These are phyloP conservation scores for Penicillium sp. DNA, from an alignment of 2,329 filamentous ascomycete genomes.

Conservation along the genomic window DNA sequence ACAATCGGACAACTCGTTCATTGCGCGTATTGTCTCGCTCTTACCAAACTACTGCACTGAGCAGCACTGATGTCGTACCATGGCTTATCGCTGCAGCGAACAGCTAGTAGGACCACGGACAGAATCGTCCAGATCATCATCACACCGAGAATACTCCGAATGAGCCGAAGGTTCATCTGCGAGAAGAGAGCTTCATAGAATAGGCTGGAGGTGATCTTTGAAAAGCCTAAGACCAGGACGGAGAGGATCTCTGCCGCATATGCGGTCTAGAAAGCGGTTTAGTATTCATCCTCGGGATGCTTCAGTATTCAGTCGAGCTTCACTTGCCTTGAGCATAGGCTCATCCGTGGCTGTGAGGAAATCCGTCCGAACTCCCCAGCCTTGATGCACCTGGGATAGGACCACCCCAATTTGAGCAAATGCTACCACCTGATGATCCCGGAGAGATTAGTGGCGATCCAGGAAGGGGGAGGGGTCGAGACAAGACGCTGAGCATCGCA, in stretches of 20 bases:
- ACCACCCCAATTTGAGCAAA: slow-evolving; percentile 9
- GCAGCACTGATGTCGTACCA: slow-evolving; percentile 19
- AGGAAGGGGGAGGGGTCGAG: not conserved
- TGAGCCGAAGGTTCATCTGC: slow-evolving; percentile 9
- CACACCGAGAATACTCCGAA: slow-evolving; percentile 2
- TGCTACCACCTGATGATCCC: not conserved
- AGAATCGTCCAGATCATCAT: slow-evolving; percentile 15
- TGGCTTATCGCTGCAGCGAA: slow-evolving; percentile 17
- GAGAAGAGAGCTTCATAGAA: slow-evolving; percentile 24
- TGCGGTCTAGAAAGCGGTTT: slow-evolving; percentile 2
- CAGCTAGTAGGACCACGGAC: slow-evolving; percentile 11
- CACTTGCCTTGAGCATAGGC: slow-evolving; percentile 14
- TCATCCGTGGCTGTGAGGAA: not conserved
- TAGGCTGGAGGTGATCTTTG: slow-evolving; percentile 22
- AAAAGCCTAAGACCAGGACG: slow-evolving; percentile 19
- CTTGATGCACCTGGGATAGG: slow-evolving; percentile 9
- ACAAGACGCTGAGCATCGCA: not conserved
- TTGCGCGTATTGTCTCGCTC: not conserved
- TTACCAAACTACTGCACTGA: slow-evolving; percentile 18
- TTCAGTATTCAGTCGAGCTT: not conserved
- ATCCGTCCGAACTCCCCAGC: slow-evolving; percentile 16
- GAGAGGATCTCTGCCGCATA: slow-evolving; percentile 23
- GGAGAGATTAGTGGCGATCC: not conserved
- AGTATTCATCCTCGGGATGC: too few relatives aligned
- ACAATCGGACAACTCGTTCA: not conserved